A percentile compares a stretch with the other conserved stretches of the same genome.
phyloP scores from a whole-genome alignment of 345 rosid genomes.

The Capsella bursapastoris region DNA sequence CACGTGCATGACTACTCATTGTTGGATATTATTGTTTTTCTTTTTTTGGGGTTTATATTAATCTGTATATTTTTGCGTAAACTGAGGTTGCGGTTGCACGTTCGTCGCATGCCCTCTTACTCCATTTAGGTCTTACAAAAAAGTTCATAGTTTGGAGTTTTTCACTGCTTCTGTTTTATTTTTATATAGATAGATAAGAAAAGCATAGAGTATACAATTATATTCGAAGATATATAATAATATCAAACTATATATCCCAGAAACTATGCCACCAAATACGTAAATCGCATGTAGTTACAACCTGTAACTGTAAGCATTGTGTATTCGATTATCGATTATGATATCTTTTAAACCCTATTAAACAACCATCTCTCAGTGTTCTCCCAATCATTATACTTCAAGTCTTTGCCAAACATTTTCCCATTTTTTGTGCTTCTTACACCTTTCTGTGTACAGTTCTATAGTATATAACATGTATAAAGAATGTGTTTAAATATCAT shows the following conservation, averaged over 20 bases:
- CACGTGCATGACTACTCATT: conserved; percentile 42
- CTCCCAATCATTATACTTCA: conserved; percentile 10
- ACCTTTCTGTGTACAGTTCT: too few relatives aligned
- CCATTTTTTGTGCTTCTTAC: background rate
- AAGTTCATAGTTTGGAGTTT: background rate
- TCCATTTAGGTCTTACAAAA: conserved; percentile 25
- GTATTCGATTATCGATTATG: conserved; percentile 3
- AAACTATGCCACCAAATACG: conserved; percentile 44
- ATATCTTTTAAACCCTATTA: conserved; percentile 4
- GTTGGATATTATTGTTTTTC: conserved; percentile 39
- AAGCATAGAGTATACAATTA: conserved; percentile 13
- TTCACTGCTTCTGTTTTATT: background rate
- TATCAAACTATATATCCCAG: conserved; percentile 20
- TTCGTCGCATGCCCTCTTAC: conserved; percentile 38
- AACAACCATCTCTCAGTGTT: conserved; percentile 21
- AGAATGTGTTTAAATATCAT: too few relatives aligned
- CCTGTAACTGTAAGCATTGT: conserved; percentile 32
- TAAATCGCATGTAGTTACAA: conserved; percentile 42
- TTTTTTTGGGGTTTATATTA: background rate
- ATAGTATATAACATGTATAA: too few relatives aligned
- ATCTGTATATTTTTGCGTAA: conserved; percentile 24
- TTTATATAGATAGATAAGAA: background rate
- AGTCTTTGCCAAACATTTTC: conserved; percentile 16
- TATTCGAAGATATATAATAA: conserved; percentile 12
- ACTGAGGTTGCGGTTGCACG: conserved; percentile 42